Conservation (phyloP, 768 basidiomycete species). For the Suillus variegatus region DNA sequence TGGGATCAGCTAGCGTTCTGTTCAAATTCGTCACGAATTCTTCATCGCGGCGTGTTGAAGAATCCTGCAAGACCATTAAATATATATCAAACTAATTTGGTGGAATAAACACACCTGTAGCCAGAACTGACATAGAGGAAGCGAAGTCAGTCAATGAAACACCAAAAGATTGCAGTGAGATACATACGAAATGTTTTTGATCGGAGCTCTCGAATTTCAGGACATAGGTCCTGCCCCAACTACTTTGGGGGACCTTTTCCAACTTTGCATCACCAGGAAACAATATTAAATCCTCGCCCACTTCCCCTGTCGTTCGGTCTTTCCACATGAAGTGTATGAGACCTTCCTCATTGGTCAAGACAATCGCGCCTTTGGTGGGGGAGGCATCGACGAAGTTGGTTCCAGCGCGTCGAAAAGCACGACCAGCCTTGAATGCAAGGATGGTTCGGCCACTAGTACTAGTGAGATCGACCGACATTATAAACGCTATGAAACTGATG, state of each 20-base stretch:
- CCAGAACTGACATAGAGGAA: slow-evolving; percentile 62
- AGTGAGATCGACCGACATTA: slow-evolving; percentile 20
- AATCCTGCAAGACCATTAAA: slow-evolving; percentile 49
- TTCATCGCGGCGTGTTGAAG: slow-evolving; percentile 62
- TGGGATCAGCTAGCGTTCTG: slow-evolving; percentile 65
- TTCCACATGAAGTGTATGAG: slow-evolving; percentile 82
- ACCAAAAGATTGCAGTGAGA: neutral
- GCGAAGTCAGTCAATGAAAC: slow-evolving; percentile 13
- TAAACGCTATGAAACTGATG: neutral
- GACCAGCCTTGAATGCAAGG: slow-evolving; percentile 68
- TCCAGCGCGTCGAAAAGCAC: slow-evolving; percentile 67
- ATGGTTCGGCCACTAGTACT: slow-evolving; percentile 25
- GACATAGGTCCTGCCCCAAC: slow-evolving; percentile 74
- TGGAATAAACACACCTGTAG: slow-evolving; percentile 60
- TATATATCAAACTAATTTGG: slow-evolving; percentile 3
- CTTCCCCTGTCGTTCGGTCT: slow-evolving; percentile 58
- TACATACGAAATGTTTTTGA: slow-evolving; percentile 83
- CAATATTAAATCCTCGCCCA: slow-evolving; percentile 83
- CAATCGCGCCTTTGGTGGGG: slow-evolving; percentile 72
- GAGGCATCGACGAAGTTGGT: slow-evolving; percentile 69
- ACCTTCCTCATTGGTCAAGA: slow-evolving; percentile 70
- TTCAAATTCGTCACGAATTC: slow-evolving; percentile 78
- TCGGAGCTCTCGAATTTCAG: slow-evolving; percentile 91
- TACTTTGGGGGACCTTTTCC: slow-evolving; percentile 66
- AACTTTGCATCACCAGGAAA: slow-evolving; percentile 88